Evolutionary conservation across 2,329 filamentous ascomycete species (phyloP).

Genomic region (Penicillium sp.): DNA sequence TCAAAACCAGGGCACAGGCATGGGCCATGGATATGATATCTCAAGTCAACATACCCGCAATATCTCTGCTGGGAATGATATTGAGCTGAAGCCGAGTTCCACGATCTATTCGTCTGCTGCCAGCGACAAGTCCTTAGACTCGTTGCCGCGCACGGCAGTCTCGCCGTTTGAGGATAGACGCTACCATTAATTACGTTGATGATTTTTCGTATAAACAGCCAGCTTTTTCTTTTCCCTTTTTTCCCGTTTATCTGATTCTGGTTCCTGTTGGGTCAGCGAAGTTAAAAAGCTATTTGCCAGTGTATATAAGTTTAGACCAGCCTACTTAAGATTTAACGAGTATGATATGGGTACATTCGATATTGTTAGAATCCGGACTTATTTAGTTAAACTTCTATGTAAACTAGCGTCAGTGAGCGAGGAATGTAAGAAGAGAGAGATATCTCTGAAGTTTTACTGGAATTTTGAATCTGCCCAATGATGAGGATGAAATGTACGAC

Average conservation of each 20-base stretch:
- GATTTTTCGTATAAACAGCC: background rate
- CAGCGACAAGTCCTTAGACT: constrained; percentile 26
- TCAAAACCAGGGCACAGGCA: constrained; percentile 15
- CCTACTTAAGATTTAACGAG: background rate
- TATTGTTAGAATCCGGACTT: background rate
- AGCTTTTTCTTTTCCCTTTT: background rate
- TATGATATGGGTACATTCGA: constrained; percentile 7
- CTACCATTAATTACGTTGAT: background rate
- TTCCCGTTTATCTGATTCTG: background rate
- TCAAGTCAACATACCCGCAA: constrained; percentile 19
- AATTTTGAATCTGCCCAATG: no score
- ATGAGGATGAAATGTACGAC: no score
- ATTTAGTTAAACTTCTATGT: no score
- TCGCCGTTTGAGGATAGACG: constrained; percentile 4
- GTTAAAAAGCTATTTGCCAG: background rate
- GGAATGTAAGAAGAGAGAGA: no score
- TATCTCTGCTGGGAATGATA: constrained; percentile 13
- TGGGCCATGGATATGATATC: constrained; percentile 23
- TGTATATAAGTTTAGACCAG: background rate
- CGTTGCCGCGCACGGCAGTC: constrained; percentile 5
- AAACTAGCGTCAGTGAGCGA: no score
- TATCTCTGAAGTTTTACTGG: no score
- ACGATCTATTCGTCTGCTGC: constrained; percentile 26
- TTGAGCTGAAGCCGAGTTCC: constrained; percentile 24
- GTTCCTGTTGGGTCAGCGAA: background rate